These are phyloP conservation scores for Rhodotorula kratochvilovae DNA, from an alignment of 768 basidiomycete species.

Conservation along the genomic window DNA sequence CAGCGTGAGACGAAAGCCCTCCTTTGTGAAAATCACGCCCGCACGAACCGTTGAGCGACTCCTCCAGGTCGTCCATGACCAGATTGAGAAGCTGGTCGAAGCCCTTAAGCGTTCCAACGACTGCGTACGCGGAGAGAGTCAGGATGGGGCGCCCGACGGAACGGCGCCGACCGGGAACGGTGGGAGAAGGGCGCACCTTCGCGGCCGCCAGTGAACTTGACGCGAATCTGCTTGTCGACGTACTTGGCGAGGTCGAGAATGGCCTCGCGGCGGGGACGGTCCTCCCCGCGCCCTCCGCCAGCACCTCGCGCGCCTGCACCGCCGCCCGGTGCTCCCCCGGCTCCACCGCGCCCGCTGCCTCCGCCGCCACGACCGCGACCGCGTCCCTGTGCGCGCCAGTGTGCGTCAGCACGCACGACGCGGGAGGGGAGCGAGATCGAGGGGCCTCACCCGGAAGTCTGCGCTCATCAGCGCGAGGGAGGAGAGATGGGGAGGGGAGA, in stretches of 20 bases:
- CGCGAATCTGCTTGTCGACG: conserved; percentile 81
- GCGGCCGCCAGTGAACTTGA: conserved; percentile 96
- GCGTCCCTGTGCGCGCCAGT: conserved; percentile 43
- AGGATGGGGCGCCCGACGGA: conserved; percentile 54
- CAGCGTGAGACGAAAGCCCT: no score
- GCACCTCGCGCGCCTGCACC: conserved; percentile 49
- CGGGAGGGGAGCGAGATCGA: no score
- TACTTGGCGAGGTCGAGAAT: conserved; percentile 95
- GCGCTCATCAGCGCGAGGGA: conserved; percentile 2
- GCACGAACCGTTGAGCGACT: conserved; percentile 64
- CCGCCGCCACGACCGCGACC: conserved; percentile 44
- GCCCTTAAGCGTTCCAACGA: conserved; percentile 75
- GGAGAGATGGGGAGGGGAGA: background rate
- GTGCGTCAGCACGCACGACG: background rate
- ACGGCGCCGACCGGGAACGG: background rate
- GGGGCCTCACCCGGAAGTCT: conserved; percentile 12
- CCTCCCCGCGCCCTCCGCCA: conserved; percentile 43
- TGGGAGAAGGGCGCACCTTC: conserved; percentile 50
- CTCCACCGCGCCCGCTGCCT: conserved; percentile 44
- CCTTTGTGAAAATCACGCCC: no score
- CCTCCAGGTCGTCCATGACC: conserved; percentile 91
- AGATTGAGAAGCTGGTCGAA: conserved; percentile 95
- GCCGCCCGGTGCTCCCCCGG: conserved; percentile 48
- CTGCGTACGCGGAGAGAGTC: conserved; percentile 45
- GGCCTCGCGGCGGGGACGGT: conserved; percentile 84